phyloP scores from a whole-genome alignment of 1,139 yeast genomes.

The Diutina pseudorugosa region DNA sequence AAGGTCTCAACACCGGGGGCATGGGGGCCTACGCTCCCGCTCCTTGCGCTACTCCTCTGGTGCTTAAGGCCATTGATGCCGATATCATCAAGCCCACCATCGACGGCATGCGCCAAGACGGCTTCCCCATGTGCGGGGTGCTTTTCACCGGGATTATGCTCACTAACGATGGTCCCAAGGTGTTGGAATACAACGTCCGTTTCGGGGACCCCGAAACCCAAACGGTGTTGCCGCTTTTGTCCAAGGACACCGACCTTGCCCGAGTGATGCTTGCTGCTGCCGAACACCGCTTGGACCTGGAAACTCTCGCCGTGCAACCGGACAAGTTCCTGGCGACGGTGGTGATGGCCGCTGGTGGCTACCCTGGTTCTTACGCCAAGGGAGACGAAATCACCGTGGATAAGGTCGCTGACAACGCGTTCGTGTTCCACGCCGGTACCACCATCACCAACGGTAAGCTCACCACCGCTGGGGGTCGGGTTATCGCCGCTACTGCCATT shows the following conservation, averaged over 20 bases:
- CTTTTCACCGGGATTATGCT: slow-evolving; percentile 96
- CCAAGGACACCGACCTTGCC: slow-evolving; percentile 80
- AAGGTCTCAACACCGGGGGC: slow-evolving; percentile 96
- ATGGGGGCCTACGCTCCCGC: slow-evolving; percentile 99
- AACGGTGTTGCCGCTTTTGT: slow-evolving; percentile 78
- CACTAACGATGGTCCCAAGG: slow-evolving; percentile 75
- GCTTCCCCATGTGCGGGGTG: slow-evolving; percentile 91
- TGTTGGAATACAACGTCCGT: slow-evolving; percentile 91
- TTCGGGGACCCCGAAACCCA: slow-evolving; percentile 99
- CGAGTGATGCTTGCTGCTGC: slow-evolving; percentile 90
- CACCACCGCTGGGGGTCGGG: slow-evolving; percentile 92
- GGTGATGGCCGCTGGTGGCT: slow-evolving; percentile 94
- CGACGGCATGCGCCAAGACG: slow-evolving; percentile 94
- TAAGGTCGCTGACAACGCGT: slow-evolving; percentile 41
- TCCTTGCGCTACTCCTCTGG: slow-evolving; percentile 68
- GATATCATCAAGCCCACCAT: slow-evolving; percentile 81
- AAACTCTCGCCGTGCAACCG: slow-evolving; percentile 47
- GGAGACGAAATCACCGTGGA: slow-evolving; percentile 71
- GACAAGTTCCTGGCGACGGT: slow-evolving; percentile 76
- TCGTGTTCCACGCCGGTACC: slow-evolving; percentile 95
- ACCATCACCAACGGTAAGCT: slow-evolving; percentile 40
- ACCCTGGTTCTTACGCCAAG: slow-evolving; percentile 77
- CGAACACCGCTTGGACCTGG: slow-evolving; percentile 87
- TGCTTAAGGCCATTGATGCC: slow-evolving; percentile 57
- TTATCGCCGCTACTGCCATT: slow-evolving; percentile 85